A percentile compares a stretch with the other conserved stretches of the same genome.
phyloP scores from a whole-genome alignment of 2,329 filamentous ascomycete genomes.

The Chrysoporthe austroafricana region DNA sequence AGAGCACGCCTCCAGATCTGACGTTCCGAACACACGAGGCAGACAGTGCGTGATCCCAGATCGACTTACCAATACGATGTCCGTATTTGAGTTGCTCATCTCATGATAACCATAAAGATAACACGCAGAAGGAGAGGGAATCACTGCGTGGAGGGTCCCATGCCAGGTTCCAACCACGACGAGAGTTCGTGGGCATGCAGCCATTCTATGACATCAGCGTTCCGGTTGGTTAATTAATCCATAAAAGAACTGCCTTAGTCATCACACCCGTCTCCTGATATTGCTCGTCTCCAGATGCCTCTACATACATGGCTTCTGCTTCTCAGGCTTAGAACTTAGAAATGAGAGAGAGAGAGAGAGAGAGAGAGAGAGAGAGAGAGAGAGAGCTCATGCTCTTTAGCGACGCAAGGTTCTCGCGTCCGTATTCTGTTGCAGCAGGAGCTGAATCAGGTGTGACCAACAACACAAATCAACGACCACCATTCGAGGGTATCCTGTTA shows the following conservation, averaged over 20 bases:
- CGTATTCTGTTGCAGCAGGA: too few species aligned
- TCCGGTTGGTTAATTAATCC: neutral
- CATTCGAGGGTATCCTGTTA: too few species aligned
- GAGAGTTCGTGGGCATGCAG: neutral
- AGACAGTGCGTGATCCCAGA: neutral
- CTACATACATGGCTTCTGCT: neutral
- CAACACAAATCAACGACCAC: too few species aligned
- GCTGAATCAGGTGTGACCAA: too few species aligned
- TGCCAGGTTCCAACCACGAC: neutral
- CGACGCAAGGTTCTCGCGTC: too few species aligned
- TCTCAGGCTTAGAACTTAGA: neutral
- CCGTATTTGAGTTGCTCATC: constrained; percentile 28
- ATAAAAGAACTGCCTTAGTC: neutral
- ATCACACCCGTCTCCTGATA: neutral
- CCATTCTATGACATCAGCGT: constrained; percentile 12
- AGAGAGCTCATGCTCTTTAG: too few species aligned
- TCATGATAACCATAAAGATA: constrained; percentile 2
- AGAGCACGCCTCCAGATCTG: neutral
- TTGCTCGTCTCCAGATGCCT: neutral
- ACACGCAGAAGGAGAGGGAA: neutral
- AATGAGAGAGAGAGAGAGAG: too few species aligned
- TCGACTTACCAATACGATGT: constrained; percentile 26
- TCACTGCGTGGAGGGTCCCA: neutral
- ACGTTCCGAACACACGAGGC: neutral
- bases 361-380: too few species aligned